Conservation (phyloP, 208 protist species). For the Wallacemonas rigidus region DNA sequence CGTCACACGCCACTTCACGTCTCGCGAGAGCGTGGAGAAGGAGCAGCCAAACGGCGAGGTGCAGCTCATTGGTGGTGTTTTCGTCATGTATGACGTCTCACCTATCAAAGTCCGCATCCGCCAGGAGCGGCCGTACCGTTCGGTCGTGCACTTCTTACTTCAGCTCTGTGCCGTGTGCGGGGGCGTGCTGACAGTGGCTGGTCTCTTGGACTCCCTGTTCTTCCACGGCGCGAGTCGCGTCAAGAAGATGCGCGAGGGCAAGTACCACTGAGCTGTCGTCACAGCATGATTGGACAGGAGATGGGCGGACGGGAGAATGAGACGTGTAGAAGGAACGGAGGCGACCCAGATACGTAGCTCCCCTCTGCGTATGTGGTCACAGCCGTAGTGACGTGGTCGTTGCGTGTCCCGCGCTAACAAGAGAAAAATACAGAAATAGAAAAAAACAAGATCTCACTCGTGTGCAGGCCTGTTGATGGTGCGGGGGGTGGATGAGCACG, state of each 20-base stretch:
- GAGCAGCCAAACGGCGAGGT: background rate
- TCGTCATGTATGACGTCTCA: constrained; percentile 89
- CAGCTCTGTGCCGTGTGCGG: constrained; percentile 71
- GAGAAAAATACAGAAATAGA: background rate
- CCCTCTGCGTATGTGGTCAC: no score
- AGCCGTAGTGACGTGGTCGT: no score
- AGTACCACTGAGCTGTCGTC: constrained; percentile 34
- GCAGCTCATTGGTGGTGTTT: constrained; percentile 72
- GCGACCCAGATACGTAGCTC: no score
- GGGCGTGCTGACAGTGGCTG: constrained; percentile 65
- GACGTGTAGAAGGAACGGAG: no score
- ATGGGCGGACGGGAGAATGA: no score
- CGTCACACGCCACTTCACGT: constrained; percentile 84
- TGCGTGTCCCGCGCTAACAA: background rate
- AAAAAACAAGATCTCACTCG: background rate
- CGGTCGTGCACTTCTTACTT: constrained; percentile 60
- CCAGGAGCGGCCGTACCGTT: constrained; percentile 56
- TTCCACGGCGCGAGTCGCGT: constrained; percentile 47
- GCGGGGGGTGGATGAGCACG: no score
- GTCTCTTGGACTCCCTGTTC: constrained; percentile 55
- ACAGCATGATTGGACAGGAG: no score
- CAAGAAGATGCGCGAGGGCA: constrained; percentile 49
- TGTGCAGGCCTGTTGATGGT: background rate
- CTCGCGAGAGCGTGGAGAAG: constrained; percentile 1
- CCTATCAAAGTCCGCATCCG: constrained; percentile 72